These are phyloP conservation scores for Phialophora expanda DNA, from an alignment of 2,329 filamentous ascomycete genomes.

Conservation along the genomic window DNA sequence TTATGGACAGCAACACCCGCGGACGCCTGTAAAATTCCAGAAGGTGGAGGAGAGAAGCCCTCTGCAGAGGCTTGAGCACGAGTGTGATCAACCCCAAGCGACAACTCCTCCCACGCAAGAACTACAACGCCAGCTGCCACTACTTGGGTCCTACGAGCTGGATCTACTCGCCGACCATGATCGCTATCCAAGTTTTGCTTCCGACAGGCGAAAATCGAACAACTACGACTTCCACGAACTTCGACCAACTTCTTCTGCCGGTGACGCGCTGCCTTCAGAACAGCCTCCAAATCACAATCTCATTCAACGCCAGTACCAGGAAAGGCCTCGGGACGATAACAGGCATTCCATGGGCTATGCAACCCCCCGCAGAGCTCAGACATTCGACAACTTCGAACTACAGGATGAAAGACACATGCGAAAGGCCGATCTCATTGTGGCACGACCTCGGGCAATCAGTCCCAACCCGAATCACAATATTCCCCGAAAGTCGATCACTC, in stretches of 20 bases:
- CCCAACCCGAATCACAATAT: slow-evolving; percentile 46
- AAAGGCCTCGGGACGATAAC: slow-evolving; percentile 20
- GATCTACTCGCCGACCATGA: slow-evolving; percentile 11
- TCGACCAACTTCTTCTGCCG: slow-evolving; percentile 17
- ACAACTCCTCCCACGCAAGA: slow-evolving; percentile 29
- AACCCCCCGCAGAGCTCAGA: slow-evolving; percentile 27
- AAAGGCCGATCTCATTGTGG: slow-evolving; percentile 44
- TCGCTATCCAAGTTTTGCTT: slow-evolving; percentile 15
- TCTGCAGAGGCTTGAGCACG: slow-evolving; percentile 38
- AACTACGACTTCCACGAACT: slow-evolving; percentile 12
- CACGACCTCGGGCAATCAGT: slow-evolving; percentile 51
- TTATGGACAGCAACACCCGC: slow-evolving; percentile 27
- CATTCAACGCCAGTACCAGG: slow-evolving; percentile 7
- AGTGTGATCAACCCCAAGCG: slow-evolving; percentile 34
- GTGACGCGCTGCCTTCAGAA: slow-evolving; percentile 6
- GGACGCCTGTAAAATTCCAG: slow-evolving; percentile 27
- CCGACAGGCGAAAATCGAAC: slow-evolving; percentile 17
- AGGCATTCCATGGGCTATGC: slow-evolving; percentile 26
- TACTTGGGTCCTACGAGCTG: slow-evolving; percentile 10
- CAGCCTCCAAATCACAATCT: slow-evolving; percentile 7
- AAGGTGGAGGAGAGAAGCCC: slow-evolving; percentile 37
- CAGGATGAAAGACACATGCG: slow-evolving; percentile 33
- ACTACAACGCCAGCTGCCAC: slow-evolving; percentile 11
- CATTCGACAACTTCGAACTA: slow-evolving; percentile 29
- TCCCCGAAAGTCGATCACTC: slow-evolving; percentile 65